Evolutionary conservation across 2,329 filamentous ascomycete genomes (phyloP), one percentile per base, ranked within the genome.

Genomic region (Neonectria magnoliae): DNA sequence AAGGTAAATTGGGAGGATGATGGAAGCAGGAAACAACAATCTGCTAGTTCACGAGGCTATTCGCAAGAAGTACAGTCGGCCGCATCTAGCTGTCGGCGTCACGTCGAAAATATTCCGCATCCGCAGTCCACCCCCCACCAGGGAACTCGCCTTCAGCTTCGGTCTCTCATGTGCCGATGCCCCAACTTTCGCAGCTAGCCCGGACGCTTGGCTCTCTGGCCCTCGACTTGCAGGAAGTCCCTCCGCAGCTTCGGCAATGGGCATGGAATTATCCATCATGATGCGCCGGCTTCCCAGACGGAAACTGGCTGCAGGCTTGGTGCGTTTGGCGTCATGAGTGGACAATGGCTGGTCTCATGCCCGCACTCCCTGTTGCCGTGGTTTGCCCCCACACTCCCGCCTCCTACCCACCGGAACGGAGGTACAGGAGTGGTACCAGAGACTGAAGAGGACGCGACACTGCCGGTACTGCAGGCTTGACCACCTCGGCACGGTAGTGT

Each of bases 21-120:
- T 33, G n/a, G 14, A 22, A 47, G 36, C 20, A 55, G 41, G 36
- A 53, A 47, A 36, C 41, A 50, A 29, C 41, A 57, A 18, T 47
- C 44, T n/a, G 11, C 42, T 18, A 44, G 22, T 18, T 42, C 36
- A 38, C 55, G 70, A 73, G 67, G 71, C 65, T 71, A 73, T 73
- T 71, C 71, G 33, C 67, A 66, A 36, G 31, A 33, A 51, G 29
- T 20, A 33, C 48, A 7, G 18, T 18, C 48, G 48, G n/a, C 27
- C 27, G 31, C 31, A 31, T 20, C 31, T 29, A 51, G 27, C 48
- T 13, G n/a, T 29, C 48, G 27, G 27, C 18, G 29, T 29, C 48
- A 31, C 29, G n/a, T 33, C 48, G 29, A 51, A 51, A 51, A 51
- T 51, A 51, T 51, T 51, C 48, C 29, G 48, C 48, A 51, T 51